phyloP scores from a whole-genome alignment of 2,329 filamentous ascomycete genomes.

The Nothophaeocryptopus gaeumannii region DNA sequence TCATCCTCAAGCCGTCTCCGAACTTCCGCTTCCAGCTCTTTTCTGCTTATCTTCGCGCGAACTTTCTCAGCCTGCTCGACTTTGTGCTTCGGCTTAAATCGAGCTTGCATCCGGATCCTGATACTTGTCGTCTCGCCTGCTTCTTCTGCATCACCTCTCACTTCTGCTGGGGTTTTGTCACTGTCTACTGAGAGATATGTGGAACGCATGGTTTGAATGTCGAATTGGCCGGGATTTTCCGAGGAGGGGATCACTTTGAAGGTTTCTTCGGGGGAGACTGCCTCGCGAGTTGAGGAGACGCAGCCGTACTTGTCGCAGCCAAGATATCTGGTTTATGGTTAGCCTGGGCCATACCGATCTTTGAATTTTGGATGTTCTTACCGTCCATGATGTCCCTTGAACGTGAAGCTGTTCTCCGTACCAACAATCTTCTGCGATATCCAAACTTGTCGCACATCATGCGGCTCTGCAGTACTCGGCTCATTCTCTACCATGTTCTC shows the following conservation, averaged over 20 bases:
- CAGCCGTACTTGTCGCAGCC: slow-evolving; percentile 80
- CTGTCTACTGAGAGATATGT: slow-evolving; percentile 63
- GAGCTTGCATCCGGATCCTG: slow-evolving; percentile 87
- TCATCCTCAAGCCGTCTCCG: slow-evolving; percentile 56
- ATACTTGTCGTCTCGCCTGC: slow-evolving; percentile 69
- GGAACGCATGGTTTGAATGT: slow-evolving; percentile 51
- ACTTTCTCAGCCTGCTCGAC: slow-evolving; percentile 80
- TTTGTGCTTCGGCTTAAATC: slow-evolving; percentile 82
- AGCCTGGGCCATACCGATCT: background rate
- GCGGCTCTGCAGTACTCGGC: slow-evolving; percentile 81
- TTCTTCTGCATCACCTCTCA: slow-evolving; percentile 71
- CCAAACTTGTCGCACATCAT: slow-evolving; percentile 95
- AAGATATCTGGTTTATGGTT: slow-evolving; percentile 61
- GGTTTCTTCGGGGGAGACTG: slow-evolving; percentile 78
- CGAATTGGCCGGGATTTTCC: slow-evolving; percentile 24
- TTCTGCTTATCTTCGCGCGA: slow-evolving; percentile 77
- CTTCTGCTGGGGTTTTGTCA: slow-evolving; percentile 54
- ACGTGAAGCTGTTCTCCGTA: slow-evolving; percentile 69
- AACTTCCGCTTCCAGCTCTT: slow-evolving; percentile 53
- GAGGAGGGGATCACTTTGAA: slow-evolving; percentile 55
- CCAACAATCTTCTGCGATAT: slow-evolving; percentile 80
- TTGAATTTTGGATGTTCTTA: slow-evolving; percentile 35
- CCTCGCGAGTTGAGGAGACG: slow-evolving; percentile 72
- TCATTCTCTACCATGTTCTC: slow-evolving; percentile 88
- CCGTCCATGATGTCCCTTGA: slow-evolving; percentile 84